These are phyloP conservation scores for Chlamydomonas incerta DNA, from an alignment of 139 green algal species.

Conservation along the genomic window DNA sequence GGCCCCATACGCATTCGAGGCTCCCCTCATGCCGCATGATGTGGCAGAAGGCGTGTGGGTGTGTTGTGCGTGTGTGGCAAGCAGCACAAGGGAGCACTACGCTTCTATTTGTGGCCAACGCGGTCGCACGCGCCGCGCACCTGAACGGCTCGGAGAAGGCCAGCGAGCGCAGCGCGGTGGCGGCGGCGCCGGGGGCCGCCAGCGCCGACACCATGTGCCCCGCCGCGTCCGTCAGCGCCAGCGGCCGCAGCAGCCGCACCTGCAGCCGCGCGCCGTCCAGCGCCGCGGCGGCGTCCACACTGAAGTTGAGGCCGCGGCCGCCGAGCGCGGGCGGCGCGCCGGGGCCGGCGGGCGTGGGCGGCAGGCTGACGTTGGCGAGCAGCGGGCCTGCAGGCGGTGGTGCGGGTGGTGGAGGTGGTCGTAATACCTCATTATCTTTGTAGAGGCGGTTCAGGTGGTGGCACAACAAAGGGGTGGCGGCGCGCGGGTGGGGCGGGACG, in stretches of 20 bases:
- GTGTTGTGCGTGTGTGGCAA: too few species aligned
- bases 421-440: too few species aligned
- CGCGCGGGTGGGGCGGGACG: too few species aligned
- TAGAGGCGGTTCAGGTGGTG: too few species aligned
- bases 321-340: neutral
- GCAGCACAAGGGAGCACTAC: too few species aligned
- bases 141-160: neutral
- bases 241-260: conserved; percentile 46
- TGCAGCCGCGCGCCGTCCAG: conserved; percentile 40
- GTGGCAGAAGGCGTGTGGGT: too few species aligned
- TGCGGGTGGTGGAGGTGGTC: too few species aligned
- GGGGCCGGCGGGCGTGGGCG: neutral
- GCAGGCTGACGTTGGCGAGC: neutral
- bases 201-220: conserved; percentile 25
- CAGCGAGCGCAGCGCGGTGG: conserved; percentile 12
- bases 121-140: neutral
- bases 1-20: too few species aligned
- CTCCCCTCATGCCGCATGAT: too few species aligned
- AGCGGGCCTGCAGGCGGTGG: neutral
- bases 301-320: conserved; percentile 17
- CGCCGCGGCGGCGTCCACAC: neutral
- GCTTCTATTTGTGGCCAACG: too few species aligned
- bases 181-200: neutral
- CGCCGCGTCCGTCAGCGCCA: conserved; percentile 33
- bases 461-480: too few species aligned